Conservation (phyloP, 192 early-diverging fungal genomes). For the Coemansia sp. region DNA sequence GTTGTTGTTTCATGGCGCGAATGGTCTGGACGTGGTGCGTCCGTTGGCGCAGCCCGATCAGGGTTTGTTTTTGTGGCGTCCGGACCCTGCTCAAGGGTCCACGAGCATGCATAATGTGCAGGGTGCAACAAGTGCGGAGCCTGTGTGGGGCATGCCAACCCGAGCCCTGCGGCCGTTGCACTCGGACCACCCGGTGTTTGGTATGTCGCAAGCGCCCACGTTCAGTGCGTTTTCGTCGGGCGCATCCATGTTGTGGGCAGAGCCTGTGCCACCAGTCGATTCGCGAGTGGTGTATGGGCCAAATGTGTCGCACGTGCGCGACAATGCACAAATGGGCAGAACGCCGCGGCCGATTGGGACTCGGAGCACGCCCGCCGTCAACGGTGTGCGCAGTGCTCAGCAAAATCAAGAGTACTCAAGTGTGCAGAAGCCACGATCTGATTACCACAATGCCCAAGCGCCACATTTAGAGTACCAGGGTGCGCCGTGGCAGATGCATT, state of each 20-base stretch:
- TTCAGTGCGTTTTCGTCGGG: slow-evolving; percentile 26
- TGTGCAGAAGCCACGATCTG: not conserved
- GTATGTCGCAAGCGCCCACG: not conserved
- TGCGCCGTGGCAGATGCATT: not conserved
- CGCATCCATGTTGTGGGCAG: slow-evolving; percentile 34
- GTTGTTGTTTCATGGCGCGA: slow-evolving; percentile 26
- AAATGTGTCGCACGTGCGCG: slow-evolving; percentile 15
- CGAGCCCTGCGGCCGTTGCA: slow-evolving; percentile 5
- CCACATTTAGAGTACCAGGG: too few species aligned
- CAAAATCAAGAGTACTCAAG: not conserved
- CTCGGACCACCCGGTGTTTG: slow-evolving; percentile 9
- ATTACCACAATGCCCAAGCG: too few species aligned
- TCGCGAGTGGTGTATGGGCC: not conserved
- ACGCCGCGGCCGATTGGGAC: slow-evolving; percentile 40
- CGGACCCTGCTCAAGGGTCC: not conserved
- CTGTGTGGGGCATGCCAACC: not conserved
- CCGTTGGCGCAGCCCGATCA: not conserved
- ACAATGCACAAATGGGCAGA: not conserved
- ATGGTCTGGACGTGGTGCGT: not conserved
- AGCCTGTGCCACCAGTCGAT: not conserved
- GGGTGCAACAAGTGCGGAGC: not conserved
- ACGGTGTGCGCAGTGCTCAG: slow-evolving; percentile 9
- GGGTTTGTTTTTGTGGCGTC: not conserved
- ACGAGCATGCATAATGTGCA: not conserved
- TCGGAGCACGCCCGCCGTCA: slow-evolving; percentile 16